A percentile compares a stretch with the other conserved stretches of the same genome.
Conservation (phyloP, 2,329 filamentous ascomycete genomes). For the Massarina eburnea region DNA sequence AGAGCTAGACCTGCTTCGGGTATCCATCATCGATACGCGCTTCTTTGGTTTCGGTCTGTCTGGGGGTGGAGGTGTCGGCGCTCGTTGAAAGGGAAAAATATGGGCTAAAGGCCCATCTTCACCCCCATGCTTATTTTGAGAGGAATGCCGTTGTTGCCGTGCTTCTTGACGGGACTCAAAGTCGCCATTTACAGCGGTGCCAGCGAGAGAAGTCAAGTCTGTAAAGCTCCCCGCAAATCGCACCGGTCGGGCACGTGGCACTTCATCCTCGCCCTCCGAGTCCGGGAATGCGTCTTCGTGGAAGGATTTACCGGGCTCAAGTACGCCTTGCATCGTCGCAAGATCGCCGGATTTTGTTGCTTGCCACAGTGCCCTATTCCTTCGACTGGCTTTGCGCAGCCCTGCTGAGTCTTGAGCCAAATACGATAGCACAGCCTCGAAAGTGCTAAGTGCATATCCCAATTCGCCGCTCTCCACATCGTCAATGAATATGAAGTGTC, state of each 20-base stretch:
- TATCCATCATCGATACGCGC: constrained; percentile 81
- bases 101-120: constrained; percentile 64
- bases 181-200: constrained; percentile 35
- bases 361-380: constrained; percentile 87
- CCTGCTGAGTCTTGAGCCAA: constrained; percentile 79
- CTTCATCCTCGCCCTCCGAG: constrained; percentile 28
- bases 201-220: constrained; percentile 27
- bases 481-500: constrained; percentile 96
- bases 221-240: constrained; percentile 35
- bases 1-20: constrained; percentile 81
- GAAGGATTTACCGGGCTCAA: constrained; percentile 67
- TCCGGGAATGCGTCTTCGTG: constrained; percentile 33
- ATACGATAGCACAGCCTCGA: constrained; percentile 91
- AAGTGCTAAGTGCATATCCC: constrained; percentile 93
- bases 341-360: constrained; percentile 78
- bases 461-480: constrained; percentile 96
- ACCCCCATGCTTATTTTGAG: constrained; percentile 16
- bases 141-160: constrained; percentile 19
- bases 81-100: constrained; percentile 86
- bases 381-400: constrained; percentile 78
- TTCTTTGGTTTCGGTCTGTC: constrained; percentile 65
- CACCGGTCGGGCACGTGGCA: constrained; percentile 27
- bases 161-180: constrained; percentile 21
- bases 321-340: constrained; percentile 71
- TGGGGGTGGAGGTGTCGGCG: constrained; percentile 50